Conservation (phyloP, 2,329 filamentous ascomycete genomes). For the Cladosporium sphaerospermum region DNA sequence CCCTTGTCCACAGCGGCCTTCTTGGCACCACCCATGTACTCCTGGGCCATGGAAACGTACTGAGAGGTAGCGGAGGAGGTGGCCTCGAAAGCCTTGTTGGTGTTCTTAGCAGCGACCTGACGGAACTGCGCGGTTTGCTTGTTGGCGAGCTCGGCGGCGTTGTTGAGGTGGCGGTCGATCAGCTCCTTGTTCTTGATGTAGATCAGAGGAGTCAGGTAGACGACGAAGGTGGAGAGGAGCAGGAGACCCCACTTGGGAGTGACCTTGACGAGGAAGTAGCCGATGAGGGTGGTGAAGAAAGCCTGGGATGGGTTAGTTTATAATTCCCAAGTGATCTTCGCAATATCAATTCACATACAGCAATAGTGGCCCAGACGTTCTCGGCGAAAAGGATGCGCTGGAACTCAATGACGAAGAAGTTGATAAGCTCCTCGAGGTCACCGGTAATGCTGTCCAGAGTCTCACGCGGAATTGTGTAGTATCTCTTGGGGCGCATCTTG, state of each 20-base stretch:
- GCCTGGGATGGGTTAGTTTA: constrained; percentile 38
- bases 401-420: constrained; percentile 64
- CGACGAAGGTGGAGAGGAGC: constrained; percentile 49
- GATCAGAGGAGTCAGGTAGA: constrained; percentile 55
- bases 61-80: constrained; percentile 55
- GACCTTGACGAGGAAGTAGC: constrained; percentile 61
- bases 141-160: constrained; percentile 48
- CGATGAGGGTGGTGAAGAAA: constrained; percentile 52
- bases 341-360: constrained; percentile 40
- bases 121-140: constrained; percentile 55
- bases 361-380: constrained; percentile 55
- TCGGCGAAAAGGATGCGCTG: constrained; percentile 61
- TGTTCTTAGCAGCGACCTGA: constrained; percentile 55
- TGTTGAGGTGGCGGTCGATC: constrained; percentile 55
- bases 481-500: constrained; percentile 57
- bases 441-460: constrained; percentile 55
- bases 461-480: constrained; percentile 61
- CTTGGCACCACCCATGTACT: constrained; percentile 42
- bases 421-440: constrained; percentile 58
- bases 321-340: neutral
- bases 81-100: constrained; percentile 51
- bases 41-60: constrained; percentile 56
- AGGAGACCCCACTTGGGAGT: constrained; percentile 60
- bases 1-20: constrained; percentile 31
- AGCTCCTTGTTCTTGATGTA: constrained; percentile 61